phyloP scores from a whole-genome alignment of 169 alveolate species.

The Cryptosporidium meleagridis region DNA sequence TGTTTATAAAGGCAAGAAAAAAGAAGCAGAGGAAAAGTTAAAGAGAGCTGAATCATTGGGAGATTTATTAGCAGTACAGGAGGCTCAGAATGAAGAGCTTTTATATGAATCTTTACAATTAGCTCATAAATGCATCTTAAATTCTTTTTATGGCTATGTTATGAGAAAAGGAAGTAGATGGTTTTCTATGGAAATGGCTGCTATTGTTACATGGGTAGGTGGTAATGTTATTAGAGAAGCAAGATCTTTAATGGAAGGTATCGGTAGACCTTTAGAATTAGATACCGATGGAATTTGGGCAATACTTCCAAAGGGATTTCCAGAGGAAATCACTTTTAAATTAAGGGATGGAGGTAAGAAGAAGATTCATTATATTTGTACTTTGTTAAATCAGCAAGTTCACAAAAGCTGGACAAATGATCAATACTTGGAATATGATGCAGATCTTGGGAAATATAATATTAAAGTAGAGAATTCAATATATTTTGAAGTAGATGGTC shows the following conservation, averaged over 20 bases:
- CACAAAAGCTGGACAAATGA: constrained; percentile 95
- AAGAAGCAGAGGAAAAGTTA: constrained; percentile 87
- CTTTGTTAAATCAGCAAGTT: constrained; percentile 92
- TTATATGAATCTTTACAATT: constrained; percentile 96
- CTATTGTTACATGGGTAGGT: constrained; percentile 97
- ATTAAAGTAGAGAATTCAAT: constrained; percentile 93
- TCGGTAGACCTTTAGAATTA: constrained; percentile 98
- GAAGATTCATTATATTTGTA: constrained; percentile 92
- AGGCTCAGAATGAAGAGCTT: constrained; percentile 89
- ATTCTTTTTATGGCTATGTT: constrained; percentile 99
- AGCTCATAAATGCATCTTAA: constrained; percentile 99
- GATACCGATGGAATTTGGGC: constrained; percentile 99
- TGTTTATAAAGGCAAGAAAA: constrained; percentile 90
- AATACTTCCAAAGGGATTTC: constrained; percentile 95
- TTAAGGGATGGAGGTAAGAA: constrained; percentile 85
- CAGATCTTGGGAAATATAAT: constrained; percentile 79
- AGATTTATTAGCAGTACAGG: constrained; percentile 85
- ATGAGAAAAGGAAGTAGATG: constrained; percentile 99
- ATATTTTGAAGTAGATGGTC: constrained; percentile 99
- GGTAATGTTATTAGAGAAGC: constrained; percentile 94
- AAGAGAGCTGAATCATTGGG: constrained; percentile 82
- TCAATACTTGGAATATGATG: constrained; percentile 91
- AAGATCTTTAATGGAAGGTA: constrained; percentile 87
- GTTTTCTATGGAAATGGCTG: constrained; percentile 99
- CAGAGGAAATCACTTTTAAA: constrained; percentile 86